Conservation (phyloP, 1,139 yeast genomes). For the Suhomyces ambrosiae region DNA sequence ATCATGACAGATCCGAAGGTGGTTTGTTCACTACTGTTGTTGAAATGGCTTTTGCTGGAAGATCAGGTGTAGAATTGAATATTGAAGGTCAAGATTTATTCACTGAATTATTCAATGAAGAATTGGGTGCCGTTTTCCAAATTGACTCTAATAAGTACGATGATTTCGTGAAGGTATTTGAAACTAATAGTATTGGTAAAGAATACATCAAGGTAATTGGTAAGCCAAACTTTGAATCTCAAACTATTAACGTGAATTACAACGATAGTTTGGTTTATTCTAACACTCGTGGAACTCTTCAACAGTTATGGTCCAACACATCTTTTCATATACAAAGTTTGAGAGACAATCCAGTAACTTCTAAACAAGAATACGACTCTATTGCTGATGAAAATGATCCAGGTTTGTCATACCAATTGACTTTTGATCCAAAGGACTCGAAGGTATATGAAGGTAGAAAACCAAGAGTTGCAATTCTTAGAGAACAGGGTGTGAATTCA, state of each 20-base stretch:
- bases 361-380: slow-evolving; percentile 79
- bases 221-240: slow-evolving; percentile 56
- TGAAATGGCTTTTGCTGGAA: slow-evolving; percentile 97
- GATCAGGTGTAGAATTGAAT: slow-evolving; percentile 65
- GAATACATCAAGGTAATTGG: slow-evolving; percentile 66
- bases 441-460: slow-evolving; percentile 42
- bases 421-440: slow-evolving; percentile 46
- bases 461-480: slow-evolving; percentile 92
- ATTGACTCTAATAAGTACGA: slow-evolving; percentile 55
- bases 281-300: slow-evolving; percentile 68
- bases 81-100: slow-evolving; percentile 41
- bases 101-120: slow-evolving; percentile 82
- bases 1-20: slow-evolving; percentile 98
- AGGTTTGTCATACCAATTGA: slow-evolving; percentile 80
- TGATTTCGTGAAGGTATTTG: slow-evolving; percentile 57
- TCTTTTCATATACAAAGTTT: slow-evolving; percentile 87
- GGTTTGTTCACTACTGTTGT: slow-evolving; percentile 82
- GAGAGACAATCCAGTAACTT: slow-evolving; percentile 91
- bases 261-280: slow-evolving; percentile 51
- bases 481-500: slow-evolving; percentile 99
- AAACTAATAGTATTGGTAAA: slow-evolving; percentile 56
- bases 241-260: slow-evolving; percentile 51
- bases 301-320: slow-evolving; percentile 84
- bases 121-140: slow-evolving; percentile 96
- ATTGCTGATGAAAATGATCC: slow-evolving; percentile 85